Evolutionary conservation across 2,329 filamentous ascomycete genomes (phyloP).

Genomic region (Trichoderma sp.): DNA sequence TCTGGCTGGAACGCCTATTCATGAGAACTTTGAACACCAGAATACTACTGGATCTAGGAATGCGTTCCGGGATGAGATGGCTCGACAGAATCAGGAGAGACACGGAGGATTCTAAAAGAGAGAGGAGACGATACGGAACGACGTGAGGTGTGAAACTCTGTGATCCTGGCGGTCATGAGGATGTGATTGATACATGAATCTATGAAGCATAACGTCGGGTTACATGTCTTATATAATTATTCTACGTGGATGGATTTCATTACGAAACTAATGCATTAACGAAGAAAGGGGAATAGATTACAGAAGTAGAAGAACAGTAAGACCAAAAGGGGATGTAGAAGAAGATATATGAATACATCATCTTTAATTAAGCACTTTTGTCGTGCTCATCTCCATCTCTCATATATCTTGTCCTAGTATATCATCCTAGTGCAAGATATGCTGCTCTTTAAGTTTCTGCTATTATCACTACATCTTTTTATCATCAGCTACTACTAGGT

Average conservation of each 20-base stretch:
- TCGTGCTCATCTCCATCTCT: neutral
- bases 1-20: slow-evolving; percentile 49
- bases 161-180: slow-evolving; percentile 4
- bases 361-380: neutral
- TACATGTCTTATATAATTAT: neutral
- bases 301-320: neutral
- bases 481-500: too few relatives aligned
- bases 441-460: too few relatives aligned
- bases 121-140: neutral
- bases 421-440: neutral
- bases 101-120: neutral
- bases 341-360: neutral
- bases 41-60: slow-evolving; percentile 41
- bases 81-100: slow-evolving; percentile 48
- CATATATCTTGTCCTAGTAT: neutral
- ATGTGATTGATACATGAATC: slow-evolving; percentile 10
- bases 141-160: neutral
- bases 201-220: slow-evolving; percentile 6
- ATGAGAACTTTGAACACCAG: slow-evolving; percentile 44
- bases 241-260: slow-evolving; percentile 6
- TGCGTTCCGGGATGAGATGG: slow-evolving; percentile 52
- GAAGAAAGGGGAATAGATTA: neutral
- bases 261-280: slow-evolving; percentile 2
- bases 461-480: too few relatives aligned
- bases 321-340: neutral